These are phyloP conservation scores for Coniella lustricola DNA, from an alignment of 2,329 filamentous ascomycete genomes.

Conservation along the genomic window DNA sequence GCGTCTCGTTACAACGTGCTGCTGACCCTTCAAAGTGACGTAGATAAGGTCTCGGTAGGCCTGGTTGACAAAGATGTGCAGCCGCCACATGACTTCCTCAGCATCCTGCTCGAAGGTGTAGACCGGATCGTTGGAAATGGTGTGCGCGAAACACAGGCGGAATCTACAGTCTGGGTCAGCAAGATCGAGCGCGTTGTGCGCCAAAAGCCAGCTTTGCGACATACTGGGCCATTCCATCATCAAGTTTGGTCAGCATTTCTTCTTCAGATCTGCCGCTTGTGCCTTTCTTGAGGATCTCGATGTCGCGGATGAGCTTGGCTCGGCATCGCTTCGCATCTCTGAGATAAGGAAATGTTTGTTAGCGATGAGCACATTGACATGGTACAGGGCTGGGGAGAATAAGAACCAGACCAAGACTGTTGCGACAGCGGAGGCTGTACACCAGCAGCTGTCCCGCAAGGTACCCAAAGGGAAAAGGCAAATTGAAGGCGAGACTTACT, in stretches of 20 bases:
- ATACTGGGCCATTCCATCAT: constrained; percentile 27
- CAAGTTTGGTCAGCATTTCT: constrained; percentile 25
- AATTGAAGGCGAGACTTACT: constrained; percentile 7
- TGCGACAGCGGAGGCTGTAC: neutral
- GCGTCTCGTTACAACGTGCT: constrained; percentile 56
- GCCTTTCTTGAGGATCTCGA: constrained; percentile 23
- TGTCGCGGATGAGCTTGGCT: constrained; percentile 19
- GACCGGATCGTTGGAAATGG: constrained; percentile 66
- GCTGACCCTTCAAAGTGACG: constrained; percentile 40
- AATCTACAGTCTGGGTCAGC: constrained; percentile 19
- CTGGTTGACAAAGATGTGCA: constrained; percentile 69
- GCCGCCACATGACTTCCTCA: constrained; percentile 70
- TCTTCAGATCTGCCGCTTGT: constrained; percentile 18
- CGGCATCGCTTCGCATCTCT: constrained; percentile 22
- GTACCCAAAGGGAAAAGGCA: neutral
- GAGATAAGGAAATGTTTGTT: neutral
- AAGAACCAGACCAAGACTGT: neutral
- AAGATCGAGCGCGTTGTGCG: neutral
- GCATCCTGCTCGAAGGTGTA: constrained; percentile 56
- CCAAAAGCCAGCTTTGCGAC: constrained; percentile 7
- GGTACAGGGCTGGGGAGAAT: neutral
- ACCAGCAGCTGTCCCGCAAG: neutral
- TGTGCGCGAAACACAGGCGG: constrained; percentile 63
- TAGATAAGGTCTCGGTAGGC: constrained; percentile 67
- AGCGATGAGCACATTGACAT: neutral